A percentile compares a stretch with the other conserved stretches of the same genome.
phyloP scores from a whole-genome alignment of 345 rosid genomes.

The Gossypium anomalum region DNA sequence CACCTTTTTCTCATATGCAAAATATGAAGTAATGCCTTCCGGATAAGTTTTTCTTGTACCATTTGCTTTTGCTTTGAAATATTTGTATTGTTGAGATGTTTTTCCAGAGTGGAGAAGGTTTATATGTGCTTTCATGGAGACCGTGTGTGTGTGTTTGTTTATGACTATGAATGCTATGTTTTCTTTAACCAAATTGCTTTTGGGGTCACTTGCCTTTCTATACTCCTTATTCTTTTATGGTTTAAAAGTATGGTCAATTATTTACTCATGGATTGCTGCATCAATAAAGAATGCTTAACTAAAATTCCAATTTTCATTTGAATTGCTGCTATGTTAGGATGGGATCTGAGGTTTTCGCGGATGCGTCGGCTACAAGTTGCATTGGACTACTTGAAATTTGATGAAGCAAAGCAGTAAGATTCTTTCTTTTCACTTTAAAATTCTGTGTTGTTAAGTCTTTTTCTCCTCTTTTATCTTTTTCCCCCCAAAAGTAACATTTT shows the following conservation, averaged over 20 bases:
- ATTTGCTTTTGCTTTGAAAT: not conserved
- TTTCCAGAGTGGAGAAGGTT: not conserved
- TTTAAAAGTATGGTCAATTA: not conserved
- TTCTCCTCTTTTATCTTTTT: not conserved
- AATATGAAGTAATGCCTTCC: not conserved
- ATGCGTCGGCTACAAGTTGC: slow-evolving; percentile 77
- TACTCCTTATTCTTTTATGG: not conserved
- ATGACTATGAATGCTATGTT: not conserved
- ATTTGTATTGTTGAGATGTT: not conserved
- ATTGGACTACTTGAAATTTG: slow-evolving; percentile 75
- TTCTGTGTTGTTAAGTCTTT: not conserved
- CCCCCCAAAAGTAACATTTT: not conserved
- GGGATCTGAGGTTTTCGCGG: slow-evolving; percentile 79
- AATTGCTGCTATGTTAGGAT: slow-evolving; percentile 53
- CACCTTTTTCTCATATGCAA: not conserved
- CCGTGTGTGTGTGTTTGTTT: not conserved
- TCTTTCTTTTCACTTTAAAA: slow-evolving; percentile 3
- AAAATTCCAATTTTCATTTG: slow-evolving; percentile 13
- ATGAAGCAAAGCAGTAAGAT: slow-evolving; percentile 78
- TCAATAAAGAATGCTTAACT: not conserved
- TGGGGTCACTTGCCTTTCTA: not conserved
- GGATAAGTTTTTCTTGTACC: not conserved
- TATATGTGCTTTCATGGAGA: not conserved
- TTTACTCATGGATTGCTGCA: not conserved
- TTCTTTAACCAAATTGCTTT: not conserved